phyloP scores from a whole-genome alignment of 345 rosid genomes.

The Sisymbrium altissimum region DNA sequence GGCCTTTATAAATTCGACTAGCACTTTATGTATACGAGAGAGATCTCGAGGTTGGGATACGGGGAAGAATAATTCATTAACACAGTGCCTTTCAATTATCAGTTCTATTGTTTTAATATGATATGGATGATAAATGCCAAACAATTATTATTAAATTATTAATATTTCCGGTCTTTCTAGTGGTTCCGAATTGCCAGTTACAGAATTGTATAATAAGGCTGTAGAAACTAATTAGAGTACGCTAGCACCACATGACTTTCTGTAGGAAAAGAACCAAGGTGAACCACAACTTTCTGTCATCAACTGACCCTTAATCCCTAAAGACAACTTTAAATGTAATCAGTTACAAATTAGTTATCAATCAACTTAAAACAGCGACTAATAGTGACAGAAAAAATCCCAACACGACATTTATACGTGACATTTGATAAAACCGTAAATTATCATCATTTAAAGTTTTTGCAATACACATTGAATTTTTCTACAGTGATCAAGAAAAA shows the following conservation, averaged over 20 bases:
- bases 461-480: not conserved
- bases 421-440: not conserved
- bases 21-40: not conserved
- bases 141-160: not conserved
- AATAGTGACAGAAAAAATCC: not conserved
- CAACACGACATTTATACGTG: not conserved
- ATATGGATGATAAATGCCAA: not conserved
- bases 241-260: not conserved
- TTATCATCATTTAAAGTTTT: not conserved
- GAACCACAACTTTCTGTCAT: not conserved
- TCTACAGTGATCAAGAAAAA: not conserved
- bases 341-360: not conserved
- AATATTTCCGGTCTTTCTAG: not conserved
- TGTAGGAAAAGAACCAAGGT: not conserved
- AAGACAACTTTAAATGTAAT: not conserved
- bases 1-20: not conserved
- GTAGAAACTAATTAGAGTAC: not conserved
- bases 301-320: not conserved
- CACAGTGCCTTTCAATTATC: not conserved
- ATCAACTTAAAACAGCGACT: not conserved
- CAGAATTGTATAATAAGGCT: not conserved
- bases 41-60: not conserved
- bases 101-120: not conserved
- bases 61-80: not conserved
- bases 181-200: not conserved